Conservation (phyloP, 345 rosid genomes). For the Euphorbia pulcherrima region DNA sequence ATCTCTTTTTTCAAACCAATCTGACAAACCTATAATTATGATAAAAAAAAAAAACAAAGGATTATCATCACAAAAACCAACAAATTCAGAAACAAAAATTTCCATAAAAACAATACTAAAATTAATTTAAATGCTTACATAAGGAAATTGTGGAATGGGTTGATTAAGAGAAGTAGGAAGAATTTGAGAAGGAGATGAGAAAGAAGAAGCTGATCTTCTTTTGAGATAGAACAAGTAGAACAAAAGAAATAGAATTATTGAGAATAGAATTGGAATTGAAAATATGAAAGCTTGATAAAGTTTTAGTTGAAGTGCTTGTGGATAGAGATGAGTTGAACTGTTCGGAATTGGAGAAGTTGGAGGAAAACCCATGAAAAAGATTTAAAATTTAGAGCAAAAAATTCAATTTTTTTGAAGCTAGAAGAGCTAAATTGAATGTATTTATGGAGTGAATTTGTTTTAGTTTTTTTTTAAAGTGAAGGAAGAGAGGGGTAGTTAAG, state of each 20-base stretch:
- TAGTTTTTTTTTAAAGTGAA: conserved; percentile 1
- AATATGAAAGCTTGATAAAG: conserved; percentile 95
- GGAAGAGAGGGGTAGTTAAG: too few relatives aligned
- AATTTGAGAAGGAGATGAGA: conserved; percentile 37
- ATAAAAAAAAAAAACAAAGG: background rate
- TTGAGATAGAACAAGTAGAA: conserved; percentile 92
- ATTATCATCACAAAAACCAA: background rate
- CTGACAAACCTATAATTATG: conserved; percentile 25
- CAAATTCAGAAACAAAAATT: background rate
- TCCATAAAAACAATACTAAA: too few relatives aligned
- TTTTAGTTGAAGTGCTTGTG: conserved; percentile 81
- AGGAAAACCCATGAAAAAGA: conserved; percentile 51
- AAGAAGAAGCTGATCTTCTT: conserved; percentile 70
- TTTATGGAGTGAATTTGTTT: conserved; percentile 5
- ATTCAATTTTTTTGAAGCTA: background rate
- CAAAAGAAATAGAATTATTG: conserved; percentile 76
- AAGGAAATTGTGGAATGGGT: conserved; percentile 32
- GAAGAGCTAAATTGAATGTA: conserved; percentile 6
- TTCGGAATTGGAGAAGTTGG: conserved; percentile 44
- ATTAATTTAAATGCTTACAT: too few relatives aligned
- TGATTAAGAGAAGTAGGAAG: conserved; percentile 49
- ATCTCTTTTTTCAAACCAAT: conserved; percentile 56
- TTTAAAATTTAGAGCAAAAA: too few relatives aligned
- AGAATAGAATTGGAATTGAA: conserved; percentile 89
- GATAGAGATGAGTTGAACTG: conserved; percentile 55